Evolutionary conservation across 148 eudicot species (phyloP).

Genomic region (Vaccinium vitisidaea): DNA sequence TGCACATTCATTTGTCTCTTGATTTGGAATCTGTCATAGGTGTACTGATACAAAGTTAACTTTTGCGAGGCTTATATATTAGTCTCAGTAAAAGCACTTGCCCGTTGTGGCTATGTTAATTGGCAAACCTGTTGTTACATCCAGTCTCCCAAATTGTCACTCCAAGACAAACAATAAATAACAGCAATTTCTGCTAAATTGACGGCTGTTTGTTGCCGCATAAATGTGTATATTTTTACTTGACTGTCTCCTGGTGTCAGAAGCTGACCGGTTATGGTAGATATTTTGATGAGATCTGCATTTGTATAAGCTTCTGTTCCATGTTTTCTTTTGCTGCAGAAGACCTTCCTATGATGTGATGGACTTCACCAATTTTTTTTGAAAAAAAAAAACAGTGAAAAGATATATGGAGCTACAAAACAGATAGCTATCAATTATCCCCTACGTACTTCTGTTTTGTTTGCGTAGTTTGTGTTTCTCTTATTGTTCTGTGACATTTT

Average conservation of each 20-base stretch:
- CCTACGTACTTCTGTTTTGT: neutral
- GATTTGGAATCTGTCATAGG: neutral
- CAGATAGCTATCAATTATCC: neutral
- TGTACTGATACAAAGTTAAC: no score
- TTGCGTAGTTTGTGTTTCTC: neutral
- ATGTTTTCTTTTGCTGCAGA: neutral
- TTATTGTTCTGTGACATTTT: neutral
- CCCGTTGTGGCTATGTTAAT: neutral
- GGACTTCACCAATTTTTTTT: neutral
- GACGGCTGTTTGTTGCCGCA: neutral
- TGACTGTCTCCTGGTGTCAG: neutral
- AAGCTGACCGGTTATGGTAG: neutral
- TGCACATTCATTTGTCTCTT: neutral
- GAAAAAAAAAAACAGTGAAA: neutral
- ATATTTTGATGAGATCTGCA: neutral
- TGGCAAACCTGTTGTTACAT: neutral
- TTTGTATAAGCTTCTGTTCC: neutral
- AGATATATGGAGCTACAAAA: neutral
- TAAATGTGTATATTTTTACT: neutral
- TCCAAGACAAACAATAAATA: neutral
- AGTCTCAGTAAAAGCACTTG: no score
- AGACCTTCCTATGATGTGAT: neutral
- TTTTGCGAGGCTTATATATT: no score
- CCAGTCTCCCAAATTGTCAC: neutral
- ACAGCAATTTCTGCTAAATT: neutral